Base-by-base conservation (phyloP, 768 basidiomycete species). In the Tephrocybe sp. region DNA sequence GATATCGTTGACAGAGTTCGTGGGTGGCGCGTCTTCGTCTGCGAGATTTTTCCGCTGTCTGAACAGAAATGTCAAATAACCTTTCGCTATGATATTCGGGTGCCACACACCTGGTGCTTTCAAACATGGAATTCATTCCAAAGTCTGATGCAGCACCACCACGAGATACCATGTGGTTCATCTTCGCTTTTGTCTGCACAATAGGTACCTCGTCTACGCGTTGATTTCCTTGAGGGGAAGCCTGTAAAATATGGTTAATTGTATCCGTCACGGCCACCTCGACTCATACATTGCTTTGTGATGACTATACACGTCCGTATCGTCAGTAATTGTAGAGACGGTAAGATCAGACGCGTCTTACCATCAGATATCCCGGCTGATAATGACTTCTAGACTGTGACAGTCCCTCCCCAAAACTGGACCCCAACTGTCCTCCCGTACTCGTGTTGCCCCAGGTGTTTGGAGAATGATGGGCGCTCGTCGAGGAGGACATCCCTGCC, bases 111-210 rank as follows among this genome's bases (percentile, higher is more conserved):
- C 80, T 77, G 32, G 83, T 75, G 55, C 80, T 88, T 64, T 89
- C 82, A 56, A 91, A 90, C 89, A 91, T 89, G 18, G 89, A 89
- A 53, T 89, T 87, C 70, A 87, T 82, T 2, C 89, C 89, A 68
- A 89, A 90, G 52, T 89, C 86, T 15, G 83, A 77, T 1, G 83
- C 74, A 18, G 82, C 73, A 11, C 36, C 30, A 8, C 82, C 79
- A 47, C 85, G 76, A 16, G 85, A 75, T 15, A 89, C 71, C 5
- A 78, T 78, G 50, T 84, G 78, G 62, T 85, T 90, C 70, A 89
- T 77, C 62, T 91, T 89, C 19, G 88, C 89, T 62, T 91, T 91
- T 1, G 88, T 89, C 52, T 79, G 83, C 13, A 92, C 83, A 11
- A 87, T 73, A 3, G 89, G 88, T 36, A 80, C 75, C 51, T 92